phyloP scores from a whole-genome alignment of 2,329 filamentous ascomycete genomes.

The Beauveria caledonica region DNA sequence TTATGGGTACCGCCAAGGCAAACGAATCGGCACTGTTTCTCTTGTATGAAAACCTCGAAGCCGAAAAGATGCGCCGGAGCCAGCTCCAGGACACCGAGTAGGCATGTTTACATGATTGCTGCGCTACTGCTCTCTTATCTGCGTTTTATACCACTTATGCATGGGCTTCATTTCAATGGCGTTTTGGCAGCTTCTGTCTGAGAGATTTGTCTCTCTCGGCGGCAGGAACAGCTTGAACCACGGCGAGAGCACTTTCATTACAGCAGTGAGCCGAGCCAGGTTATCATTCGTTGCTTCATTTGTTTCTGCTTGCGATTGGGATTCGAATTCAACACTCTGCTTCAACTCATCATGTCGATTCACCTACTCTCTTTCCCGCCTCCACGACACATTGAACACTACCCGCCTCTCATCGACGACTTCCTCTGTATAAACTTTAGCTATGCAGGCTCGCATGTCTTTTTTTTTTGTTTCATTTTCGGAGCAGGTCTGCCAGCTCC shows the following conservation, averaged over 20 bases:
- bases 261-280: constrained; percentile 5
- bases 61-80: constrained; percentile 97
- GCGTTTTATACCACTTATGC: constrained; percentile 22
- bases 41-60: constrained; percentile 96
- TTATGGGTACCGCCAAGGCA: constrained; percentile 87
- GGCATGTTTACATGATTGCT: constrained; percentile 14
- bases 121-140: constrained; percentile 8
- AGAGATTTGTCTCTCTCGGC: constrained; percentile 34
- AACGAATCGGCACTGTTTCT: constrained; percentile 96
- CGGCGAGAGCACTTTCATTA: constrained; percentile 27
- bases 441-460: constrained; percentile 4
- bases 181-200: constrained; percentile 42
- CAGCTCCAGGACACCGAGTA: constrained; percentile 56
- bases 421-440: constrained; percentile 10
- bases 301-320: not conserved
- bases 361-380: constrained; percentile 12
- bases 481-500: constrained; percentile 6
- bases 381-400: constrained; percentile 19
- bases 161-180: constrained; percentile 35
- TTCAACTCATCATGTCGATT: not conserved
- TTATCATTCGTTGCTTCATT: constrained; percentile 9
- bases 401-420: constrained; percentile 5
- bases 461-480: constrained; percentile 7
- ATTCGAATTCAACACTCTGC: not conserved
- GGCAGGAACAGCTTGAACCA: constrained; percentile 29